Percentiles rank a stretch among this genome's conserved stretches.
These are phyloP conservation scores for Durusdinium trenchii DNA, from an alignment of 73 alveolate species.

Conservation along the genomic window DNA sequence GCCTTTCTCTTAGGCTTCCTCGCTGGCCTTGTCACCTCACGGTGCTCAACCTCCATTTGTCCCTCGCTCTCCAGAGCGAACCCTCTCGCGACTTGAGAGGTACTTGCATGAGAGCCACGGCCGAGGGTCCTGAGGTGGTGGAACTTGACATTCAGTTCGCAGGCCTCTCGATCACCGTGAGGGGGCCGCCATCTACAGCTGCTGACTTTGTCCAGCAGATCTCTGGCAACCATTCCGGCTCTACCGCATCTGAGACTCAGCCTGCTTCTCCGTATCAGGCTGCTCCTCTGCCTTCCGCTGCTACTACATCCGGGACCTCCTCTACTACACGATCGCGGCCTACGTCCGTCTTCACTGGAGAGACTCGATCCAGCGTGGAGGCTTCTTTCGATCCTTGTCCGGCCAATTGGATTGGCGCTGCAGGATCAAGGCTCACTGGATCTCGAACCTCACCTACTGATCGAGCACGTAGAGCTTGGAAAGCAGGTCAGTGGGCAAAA, in stretches of 20 bases:
- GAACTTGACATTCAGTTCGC: background rate
- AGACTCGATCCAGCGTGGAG: background rate
- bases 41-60: background rate
- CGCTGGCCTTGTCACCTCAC: background rate
- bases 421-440: background rate
- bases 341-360: background rate
- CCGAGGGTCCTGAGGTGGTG: background rate
- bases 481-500: background rate
- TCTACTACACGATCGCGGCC: background rate
- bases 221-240: background rate
- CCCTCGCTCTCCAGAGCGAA: background rate
- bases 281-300: background rate
- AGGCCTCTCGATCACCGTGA: background rate
- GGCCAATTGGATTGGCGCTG: background rate
- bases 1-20: background rate
- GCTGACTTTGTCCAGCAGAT: background rate
- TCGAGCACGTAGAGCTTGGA: background rate
- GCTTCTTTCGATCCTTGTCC: background rate
- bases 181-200: background rate
- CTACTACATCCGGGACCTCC: background rate
- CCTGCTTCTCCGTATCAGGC: background rate
- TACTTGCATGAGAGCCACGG: background rate
- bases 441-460: too few relatives aligned
- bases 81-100: background rate
- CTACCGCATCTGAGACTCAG: background rate